phyloP scores from a whole-genome alignment of 1,284 basidiomycete species.

The Athelia sp. region DNA sequence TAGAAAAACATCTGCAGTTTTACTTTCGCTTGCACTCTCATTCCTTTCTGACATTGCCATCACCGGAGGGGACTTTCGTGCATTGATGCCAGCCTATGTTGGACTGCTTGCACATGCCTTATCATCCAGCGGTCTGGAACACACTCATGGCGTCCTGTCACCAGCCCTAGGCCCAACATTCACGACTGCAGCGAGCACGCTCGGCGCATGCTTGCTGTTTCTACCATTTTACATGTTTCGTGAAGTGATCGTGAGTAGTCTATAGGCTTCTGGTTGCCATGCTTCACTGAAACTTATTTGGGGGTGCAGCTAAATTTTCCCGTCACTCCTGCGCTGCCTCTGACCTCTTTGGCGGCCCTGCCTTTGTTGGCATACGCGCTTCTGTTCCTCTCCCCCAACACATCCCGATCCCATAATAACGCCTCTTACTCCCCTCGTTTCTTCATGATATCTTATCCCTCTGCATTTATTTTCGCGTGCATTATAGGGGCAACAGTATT shows the following conservation, averaged over 20 bases:
- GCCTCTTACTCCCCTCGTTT: conserved; percentile 45
- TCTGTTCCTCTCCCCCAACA: conserved; percentile 53
- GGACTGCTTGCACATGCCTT: conserved; percentile 56
- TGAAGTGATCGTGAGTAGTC: conserved; percentile 48
- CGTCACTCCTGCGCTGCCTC: conserved; percentile 37
- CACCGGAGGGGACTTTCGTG: conserved; percentile 25
- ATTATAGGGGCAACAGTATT: conserved; percentile 50
- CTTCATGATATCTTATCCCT: conserved; percentile 50
- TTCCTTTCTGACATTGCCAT: conserved; percentile 32
- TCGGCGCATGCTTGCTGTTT: conserved; percentile 60
- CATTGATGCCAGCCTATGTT: conserved; percentile 55
- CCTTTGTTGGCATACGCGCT: conserved; percentile 55
- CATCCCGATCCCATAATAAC: conserved; percentile 39
- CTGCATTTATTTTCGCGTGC: conserved; percentile 37
- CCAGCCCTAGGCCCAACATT: conserved; percentile 51
- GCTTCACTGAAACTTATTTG: conserved; percentile 4
- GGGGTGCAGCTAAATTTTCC: conserved; percentile 31
- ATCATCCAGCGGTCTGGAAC: conserved; percentile 54
- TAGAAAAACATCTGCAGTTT: conserved; percentile 26
- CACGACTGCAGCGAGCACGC: conserved; percentile 45
- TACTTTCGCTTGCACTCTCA: conserved; percentile 42
- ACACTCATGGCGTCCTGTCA: conserved; percentile 51
- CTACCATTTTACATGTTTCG: conserved; percentile 60
- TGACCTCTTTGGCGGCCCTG: conserved; percentile 49
- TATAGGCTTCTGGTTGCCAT: conserved; percentile 3